Percentiles rank a stretch among this genome's conserved stretches.
Conservation (phyloP, 495 filamentous ascomycete genomes). For the Hypoxylon intermedium region DNA sequence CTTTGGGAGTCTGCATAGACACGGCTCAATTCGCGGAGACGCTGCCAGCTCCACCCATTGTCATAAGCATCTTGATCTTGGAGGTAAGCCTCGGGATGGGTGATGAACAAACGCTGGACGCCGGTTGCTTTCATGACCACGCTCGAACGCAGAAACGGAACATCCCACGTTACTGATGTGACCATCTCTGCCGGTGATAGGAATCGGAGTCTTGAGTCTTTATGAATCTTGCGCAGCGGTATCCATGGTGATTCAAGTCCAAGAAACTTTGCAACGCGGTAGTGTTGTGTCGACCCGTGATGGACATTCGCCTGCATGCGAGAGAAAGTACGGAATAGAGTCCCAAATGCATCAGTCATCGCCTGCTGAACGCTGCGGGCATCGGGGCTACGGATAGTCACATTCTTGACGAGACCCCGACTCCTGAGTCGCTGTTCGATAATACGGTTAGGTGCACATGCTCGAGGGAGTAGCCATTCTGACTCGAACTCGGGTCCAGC, state of each 20-base stretch:
- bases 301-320: slow-evolving; percentile 42
- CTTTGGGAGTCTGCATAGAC: slow-evolving; percentile 55
- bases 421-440: slow-evolving; percentile 69
- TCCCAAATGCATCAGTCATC: slow-evolving; percentile 63
- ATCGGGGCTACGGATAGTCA: slow-evolving; percentile 63
- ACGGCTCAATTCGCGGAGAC: slow-evolving; percentile 63
- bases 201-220: slow-evolving; percentile 70
- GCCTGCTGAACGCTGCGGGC: slow-evolving; percentile 67
- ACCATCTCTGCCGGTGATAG: slow-evolving; percentile 69
- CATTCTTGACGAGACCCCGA: slow-evolving; percentile 67
- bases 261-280: slow-evolving; percentile 50
- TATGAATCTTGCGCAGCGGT: slow-evolving; percentile 73
- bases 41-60: slow-evolving; percentile 66
- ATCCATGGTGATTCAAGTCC: slow-evolving; percentile 65
- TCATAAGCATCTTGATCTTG: slow-evolving; percentile 58
- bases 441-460: slow-evolving; percentile 60
- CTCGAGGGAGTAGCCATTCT: slow-evolving; percentile 64
- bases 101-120: slow-evolving; percentile 68
- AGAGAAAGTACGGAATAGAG: slow-evolving; percentile 54
- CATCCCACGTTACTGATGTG: slow-evolving; percentile 70
- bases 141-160: slow-evolving; percentile 67
- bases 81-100: slow-evolving; percentile 68
- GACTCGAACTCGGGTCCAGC: slow-evolving; percentile 50
- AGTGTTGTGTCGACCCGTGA: slow-evolving; percentile 40
- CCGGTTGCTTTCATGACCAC: slow-evolving; percentile 68